A percentile compares a stretch with the other conserved stretches of the same genome.
These are phyloP conservation scores for Hansenula sp. DNA, from an alignment of 1,139 yeast species.

Conservation along the genomic window DNA sequence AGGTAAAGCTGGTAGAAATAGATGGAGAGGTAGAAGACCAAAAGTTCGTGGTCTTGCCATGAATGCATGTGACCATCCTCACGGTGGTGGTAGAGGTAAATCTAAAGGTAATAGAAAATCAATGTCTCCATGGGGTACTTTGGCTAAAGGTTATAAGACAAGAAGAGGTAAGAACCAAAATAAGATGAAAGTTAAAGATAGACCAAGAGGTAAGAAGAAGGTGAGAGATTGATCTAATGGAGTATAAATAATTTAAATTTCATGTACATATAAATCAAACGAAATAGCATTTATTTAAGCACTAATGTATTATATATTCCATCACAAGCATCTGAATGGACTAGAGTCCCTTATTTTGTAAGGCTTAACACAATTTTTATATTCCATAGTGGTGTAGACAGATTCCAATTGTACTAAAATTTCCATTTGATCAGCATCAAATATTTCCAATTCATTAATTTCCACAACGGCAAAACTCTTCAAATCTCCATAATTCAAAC, in stretches of 20 bases:
- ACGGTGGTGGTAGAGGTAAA: conserved; percentile 99
- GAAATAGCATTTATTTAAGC: neutral
- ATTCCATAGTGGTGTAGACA: conserved; percentile 4
- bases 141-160: conserved; percentile 91
- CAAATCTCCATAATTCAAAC: conserved; percentile 2
- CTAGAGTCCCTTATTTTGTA: neutral
- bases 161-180: conserved; percentile 86
- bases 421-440: conserved; percentile 11
- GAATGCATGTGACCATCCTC: conserved; percentile 98
- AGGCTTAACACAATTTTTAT: neutral
- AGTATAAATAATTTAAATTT: neutral
- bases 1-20: conserved; percentile 97
- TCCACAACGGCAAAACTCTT: conserved; percentile 6
- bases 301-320: too few species aligned
- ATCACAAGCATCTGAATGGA: conserved; percentile 1
- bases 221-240: neutral
- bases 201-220: conserved; percentile 51
- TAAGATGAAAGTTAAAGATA: conserved; percentile 80
- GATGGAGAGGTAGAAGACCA: conserved; percentile 93
- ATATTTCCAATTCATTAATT: conserved; percentile 7
- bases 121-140: conserved; percentile 94
- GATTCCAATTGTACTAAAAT: conserved; percentile 1
- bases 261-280: neutral
- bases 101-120: conserved; percentile 93
- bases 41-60: conserved; percentile 97